Evolutionary conservation across 331 rosid genomes (phyloP), one percentile per base, ranked within the genome.

Genomic region (Malus hybrid): DNA sequence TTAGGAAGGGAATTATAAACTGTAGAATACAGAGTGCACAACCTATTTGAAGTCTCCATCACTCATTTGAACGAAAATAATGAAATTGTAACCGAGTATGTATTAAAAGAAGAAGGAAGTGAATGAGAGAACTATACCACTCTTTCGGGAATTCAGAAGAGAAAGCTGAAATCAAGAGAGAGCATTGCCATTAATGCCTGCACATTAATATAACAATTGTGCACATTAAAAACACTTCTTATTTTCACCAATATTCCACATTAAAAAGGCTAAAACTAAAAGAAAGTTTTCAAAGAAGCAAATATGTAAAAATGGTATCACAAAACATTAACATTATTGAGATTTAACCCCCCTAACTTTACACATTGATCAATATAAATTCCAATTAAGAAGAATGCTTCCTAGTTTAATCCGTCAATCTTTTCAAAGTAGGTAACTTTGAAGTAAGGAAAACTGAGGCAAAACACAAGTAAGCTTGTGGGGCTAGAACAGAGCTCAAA

Each of bases 111-210:
- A 32, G 34, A 32, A 32, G 34, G 34, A 32, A 32, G 34, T 5
- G 34, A 32, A 32, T 10, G 19, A 55, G 14, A 79, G 66, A 82
- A 75, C 7, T 46, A 75, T 88, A 93, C 97, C 98, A 93, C 96
- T 36, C 96, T 85, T 80, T 93, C 97, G 3, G 97, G 97, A 79
- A 93, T 93, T 73, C 88, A 62, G 84, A 91, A 91, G 77, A 91
- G 96, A 78, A 91, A 83, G 73, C 97, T 88, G 88, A 91, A 93
- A 74, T 93, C 98, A 5, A 97, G 97, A 34, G 96, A 96, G 1
- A 97, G 97, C 93, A 88, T 88, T 72, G 96, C 98, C 97, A 91
- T 91, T 75, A 93, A 87, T 5, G 95, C 92, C 96, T 93, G 61
- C 11, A 70, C 44, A 52, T 70, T 28, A 16, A 29, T 32, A 70